Base-by-base conservation (phyloP, 2,329 filamentous ascomycete genomes). In the Cadophora sp. region DNA sequence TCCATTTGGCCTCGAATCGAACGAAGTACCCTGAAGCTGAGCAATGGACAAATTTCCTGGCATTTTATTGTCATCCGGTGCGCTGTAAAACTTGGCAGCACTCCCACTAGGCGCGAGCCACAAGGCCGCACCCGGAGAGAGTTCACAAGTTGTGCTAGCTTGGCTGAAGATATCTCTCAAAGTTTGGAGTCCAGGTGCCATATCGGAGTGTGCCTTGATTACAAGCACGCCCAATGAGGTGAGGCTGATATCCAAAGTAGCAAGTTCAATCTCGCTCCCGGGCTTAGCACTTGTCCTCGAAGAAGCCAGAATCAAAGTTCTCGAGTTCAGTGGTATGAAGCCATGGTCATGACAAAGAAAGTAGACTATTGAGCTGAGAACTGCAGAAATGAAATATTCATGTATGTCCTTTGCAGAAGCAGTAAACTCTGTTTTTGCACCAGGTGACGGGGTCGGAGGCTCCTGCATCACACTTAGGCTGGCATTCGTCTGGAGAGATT, bases 341-440 rank as follows among this genome's bases (percentile, higher is more conserved):
- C 70, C 69, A 51, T 76, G 69, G 51, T 76, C 74, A 55, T 71
- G 73, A 63, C 76, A 77, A 58, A 78, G 75, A 58, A 72, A 70
- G 68, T 73, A 76, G 3, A 74, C 68, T 30, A 78, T 66, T 22
- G 75, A 75, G 22, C 72, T 73, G 33, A 78, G 72, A 22, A 78
- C 74, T 14, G 77, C 73, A 55, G 77, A 77, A 56, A 78, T 74
- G 47, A 78, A 77, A 18, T 70, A 67, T 59, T 78, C 76, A 61
- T 78, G 74, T 6, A 78, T 71, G 36, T 75, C 71, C 62, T 72
- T 76, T 45, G 67, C 39, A 36, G 72, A 70, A 33, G 70, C 50
- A 22, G 59, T 64, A 5, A 50, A 51, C n/a, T 73, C 67, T 6
- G 67, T 59, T 65, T 71, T 76, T 7, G 62, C 43, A n/a, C 70